Evolutionary conservation across 2,329 filamentous ascomycete species (phyloP), one percentile per base, ranked within the genome.

Genomic region (Arthroderma sp.): DNA sequence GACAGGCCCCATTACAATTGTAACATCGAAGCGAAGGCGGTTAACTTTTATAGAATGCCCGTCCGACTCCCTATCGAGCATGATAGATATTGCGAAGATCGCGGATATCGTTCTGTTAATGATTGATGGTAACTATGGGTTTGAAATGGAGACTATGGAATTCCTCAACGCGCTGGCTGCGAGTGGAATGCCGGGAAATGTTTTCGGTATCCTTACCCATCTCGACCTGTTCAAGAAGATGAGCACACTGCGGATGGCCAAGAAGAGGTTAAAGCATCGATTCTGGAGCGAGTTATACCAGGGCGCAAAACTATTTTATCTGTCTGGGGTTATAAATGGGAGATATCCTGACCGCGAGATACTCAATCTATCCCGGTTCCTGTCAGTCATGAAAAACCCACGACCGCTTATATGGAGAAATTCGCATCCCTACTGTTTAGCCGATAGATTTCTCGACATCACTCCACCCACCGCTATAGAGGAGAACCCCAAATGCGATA

Each of bases 71-170:
- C 77, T 98, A 44, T 88, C 93, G 50, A 83, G 85, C 53, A 95
- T 96, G 85, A 88, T 98, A 52, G 91, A 98, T 64, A 76, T 95
- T 46, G 85, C 91, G 48, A 98, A 98, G 66, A 85, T 98, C 37
- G 91, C 93, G 11, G 91, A 98, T 62, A 95, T 98, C 56, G 85
- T 96, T 4, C 73, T 98, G 41, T 75, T 98, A 46, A 91, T 98
- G 85, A 98, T 98, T 55, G 91, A 98, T 60, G 93, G 91, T 45
- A 96, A 96, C 66, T 98, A 84, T 58, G 93, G 91, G 9, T 98
- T 98, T 60, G 91, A 98, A 67, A 98, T 98, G 91, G 91, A 98
- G 73, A 98, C 91, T 0, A 98, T 98, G 91, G 91, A 98, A 66
- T 98, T 98, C 50, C 70, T 98, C 58, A 96, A 95, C 55, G 81